A percentile compares a stretch with the other conserved stretches of the same genome.
Conservation (phyloP, 768 basidiomycete genomes). For the Boletus insuetus region DNA sequence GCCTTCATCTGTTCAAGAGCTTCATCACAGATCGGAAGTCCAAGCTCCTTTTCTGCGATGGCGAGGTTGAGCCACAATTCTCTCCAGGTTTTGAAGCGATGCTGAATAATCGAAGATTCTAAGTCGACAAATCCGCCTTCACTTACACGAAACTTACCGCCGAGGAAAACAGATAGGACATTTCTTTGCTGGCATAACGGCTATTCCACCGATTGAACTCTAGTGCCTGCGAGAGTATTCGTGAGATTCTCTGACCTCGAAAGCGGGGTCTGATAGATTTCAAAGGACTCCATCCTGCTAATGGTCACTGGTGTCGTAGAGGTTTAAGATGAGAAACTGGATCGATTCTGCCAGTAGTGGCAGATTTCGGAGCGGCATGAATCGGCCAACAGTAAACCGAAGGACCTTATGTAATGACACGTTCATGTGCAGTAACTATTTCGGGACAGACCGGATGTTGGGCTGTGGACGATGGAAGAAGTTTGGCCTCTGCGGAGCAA, state of each 20-base stretch:
- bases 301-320: background rate
- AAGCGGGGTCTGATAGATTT: conserved; percentile 79
- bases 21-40: conserved; percentile 82
- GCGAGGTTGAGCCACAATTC: conserved; percentile 95
- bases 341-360: background rate
- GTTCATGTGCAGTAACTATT: too few relatives aligned
- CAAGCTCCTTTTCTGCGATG: conserved; percentile 93
- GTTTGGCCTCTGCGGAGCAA: too few relatives aligned
- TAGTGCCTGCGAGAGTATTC: background rate
- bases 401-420: background rate
- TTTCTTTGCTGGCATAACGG: conserved; percentile 99
- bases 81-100: conserved; percentile 94
- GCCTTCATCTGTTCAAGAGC: conserved; percentile 93
- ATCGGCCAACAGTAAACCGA: too few relatives aligned
- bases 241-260: conserved; percentile 53
- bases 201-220: conserved; percentile 38
- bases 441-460: background rate
- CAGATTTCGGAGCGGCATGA: background rate
- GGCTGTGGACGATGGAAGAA: too few relatives aligned
- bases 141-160: conserved; percentile 50
- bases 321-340: background rate
- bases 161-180: conserved; percentile 95
- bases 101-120: conserved; percentile 44
- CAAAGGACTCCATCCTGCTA: conserved; percentile 53
- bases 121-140: background rate